phyloP scores from a whole-genome alignment of 208 protist species.

The Lotmaria passim region DNA sequence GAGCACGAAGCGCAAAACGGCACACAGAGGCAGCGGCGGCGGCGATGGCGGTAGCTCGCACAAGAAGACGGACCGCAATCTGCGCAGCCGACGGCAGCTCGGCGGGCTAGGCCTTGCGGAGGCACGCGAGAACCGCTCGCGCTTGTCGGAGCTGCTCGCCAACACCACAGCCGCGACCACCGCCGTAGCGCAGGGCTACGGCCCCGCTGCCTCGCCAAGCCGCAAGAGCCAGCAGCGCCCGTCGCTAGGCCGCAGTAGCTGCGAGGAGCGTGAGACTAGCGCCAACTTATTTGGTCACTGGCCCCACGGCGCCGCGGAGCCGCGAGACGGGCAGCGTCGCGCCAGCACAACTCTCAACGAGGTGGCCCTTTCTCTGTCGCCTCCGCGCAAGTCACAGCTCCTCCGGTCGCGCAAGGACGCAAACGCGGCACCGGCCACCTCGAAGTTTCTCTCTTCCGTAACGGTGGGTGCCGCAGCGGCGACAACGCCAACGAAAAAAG shows the following conservation, averaged over 20 bases:
- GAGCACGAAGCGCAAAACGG: conserved; percentile 6
- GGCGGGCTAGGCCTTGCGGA: conserved; percentile 31
- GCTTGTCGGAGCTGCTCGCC: conserved; percentile 27
- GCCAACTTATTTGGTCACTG: background rate
- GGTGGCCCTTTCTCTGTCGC: background rate
- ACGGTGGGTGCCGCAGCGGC: background rate
- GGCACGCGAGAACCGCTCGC: conserved; percentile 32
- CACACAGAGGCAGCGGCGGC: background rate
- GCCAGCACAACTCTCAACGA: conserved; percentile 16
- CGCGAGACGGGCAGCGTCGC: background rate
- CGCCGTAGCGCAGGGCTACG: no score
- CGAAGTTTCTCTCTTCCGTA: background rate
- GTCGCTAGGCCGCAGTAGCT: conserved; percentile 23
- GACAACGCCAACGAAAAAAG: conserved; percentile 15
- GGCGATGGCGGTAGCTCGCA: background rate
- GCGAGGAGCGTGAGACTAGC: conserved; percentile 14
- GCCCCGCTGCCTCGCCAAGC: no score
- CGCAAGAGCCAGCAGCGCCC: no score
- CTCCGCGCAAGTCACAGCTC: conserved; percentile 22
- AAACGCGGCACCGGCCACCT: background rate
- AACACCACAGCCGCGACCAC: conserved; percentile 1
- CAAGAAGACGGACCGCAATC: conserved; percentile 15
- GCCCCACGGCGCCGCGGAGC: background rate
- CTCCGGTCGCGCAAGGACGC: conserved; percentile 13
- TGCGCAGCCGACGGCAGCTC: conserved; percentile 7